A percentile compares a stretch with the other conserved stretches of the same genome.
These are phyloP conservation scores for Xylariomycetidae sp. DNA, from an alignment of 2,329 filamentous ascomycete genomes.

Conservation along the genomic window DNA sequence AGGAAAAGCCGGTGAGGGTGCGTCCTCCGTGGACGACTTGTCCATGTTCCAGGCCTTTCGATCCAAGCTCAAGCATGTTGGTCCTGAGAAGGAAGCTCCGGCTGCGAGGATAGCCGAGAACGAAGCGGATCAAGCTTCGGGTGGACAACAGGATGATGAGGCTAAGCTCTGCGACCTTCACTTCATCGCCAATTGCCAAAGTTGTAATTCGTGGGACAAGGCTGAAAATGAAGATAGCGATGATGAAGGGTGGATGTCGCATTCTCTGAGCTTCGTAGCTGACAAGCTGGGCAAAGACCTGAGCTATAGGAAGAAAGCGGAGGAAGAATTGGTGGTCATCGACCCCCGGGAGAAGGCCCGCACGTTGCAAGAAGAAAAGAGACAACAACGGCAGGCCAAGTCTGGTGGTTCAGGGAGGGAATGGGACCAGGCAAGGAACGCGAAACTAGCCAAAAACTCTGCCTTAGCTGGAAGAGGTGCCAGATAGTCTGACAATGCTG, in stretches of 20 bases:
- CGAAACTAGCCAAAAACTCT: conserved; percentile 48
- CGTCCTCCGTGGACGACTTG: conserved; percentile 55
- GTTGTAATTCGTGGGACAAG: conserved; percentile 80
- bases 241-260: conserved; percentile 77
- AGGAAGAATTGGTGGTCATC: conserved; percentile 88
- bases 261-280: conserved; percentile 79
- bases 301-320: conserved; percentile 83
- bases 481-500: conserved; percentile 30
- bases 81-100: conserved; percentile 29
- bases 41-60: conserved; percentile 76
- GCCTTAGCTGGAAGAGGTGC: conserved; percentile 54
- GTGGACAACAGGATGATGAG: conserved; percentile 55
- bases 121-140: conserved; percentile 21
- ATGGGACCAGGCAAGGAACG: conserved; percentile 56
- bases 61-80: conserved; percentile 61
- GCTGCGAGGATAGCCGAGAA: conserved; percentile 11
- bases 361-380: conserved; percentile 63
- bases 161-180: conserved; percentile 83
- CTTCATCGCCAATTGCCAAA: conserved; percentile 93
- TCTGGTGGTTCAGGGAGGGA: conserved; percentile 47
- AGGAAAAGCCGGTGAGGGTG: conserved; percentile 50
- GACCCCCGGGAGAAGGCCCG: conserved; percentile 82
- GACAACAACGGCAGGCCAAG: conserved; percentile 51
- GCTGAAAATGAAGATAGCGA: conserved; percentile 47
- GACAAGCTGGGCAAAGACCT: conserved; percentile 90